Percentiles rank a stretch among this genome's conserved stretches.
Conservation (phyloP, 2,329 filamentous ascomycete genomes). For the Ramularia endophylla region DNA sequence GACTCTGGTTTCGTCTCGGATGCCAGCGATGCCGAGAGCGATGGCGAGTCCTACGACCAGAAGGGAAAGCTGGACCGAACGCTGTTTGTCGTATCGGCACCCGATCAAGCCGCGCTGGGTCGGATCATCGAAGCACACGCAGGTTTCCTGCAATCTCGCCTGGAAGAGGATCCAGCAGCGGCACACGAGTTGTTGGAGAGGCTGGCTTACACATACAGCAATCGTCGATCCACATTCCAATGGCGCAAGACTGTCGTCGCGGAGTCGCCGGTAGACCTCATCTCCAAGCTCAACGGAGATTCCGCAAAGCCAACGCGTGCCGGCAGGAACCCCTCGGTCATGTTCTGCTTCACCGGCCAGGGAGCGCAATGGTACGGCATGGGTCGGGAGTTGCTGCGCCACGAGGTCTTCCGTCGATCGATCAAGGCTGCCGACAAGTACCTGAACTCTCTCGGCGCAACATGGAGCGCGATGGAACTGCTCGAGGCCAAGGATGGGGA, state of each 20-base stretch:
- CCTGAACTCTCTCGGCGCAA: conserved; percentile 1
- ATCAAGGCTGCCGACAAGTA: neutral
- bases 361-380: conserved; percentile 13
- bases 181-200: neutral
- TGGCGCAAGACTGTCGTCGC: neutral
- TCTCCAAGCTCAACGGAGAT: neutral
- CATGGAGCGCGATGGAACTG: neutral
- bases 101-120: neutral
- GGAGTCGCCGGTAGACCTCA: neutral
- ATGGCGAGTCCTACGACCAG: neutral
- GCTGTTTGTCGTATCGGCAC: neutral
- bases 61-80: neutral
- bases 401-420: conserved; percentile 3
- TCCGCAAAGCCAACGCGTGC: neutral
- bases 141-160: neutral
- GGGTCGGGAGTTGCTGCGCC: conserved; percentile 9
- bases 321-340: neutral
- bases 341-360: conserved; percentile 13
- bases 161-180: neutral
- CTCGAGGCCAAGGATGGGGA: neutral
- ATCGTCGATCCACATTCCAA: neutral
- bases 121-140: neutral
- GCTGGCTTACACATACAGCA: neutral
- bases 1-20: neutral
- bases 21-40: neutral